Base-by-base conservation (phyloP, 225 moss, liverwort and hornwort genomes). In the Physcomitrellopsis africana region DNA sequence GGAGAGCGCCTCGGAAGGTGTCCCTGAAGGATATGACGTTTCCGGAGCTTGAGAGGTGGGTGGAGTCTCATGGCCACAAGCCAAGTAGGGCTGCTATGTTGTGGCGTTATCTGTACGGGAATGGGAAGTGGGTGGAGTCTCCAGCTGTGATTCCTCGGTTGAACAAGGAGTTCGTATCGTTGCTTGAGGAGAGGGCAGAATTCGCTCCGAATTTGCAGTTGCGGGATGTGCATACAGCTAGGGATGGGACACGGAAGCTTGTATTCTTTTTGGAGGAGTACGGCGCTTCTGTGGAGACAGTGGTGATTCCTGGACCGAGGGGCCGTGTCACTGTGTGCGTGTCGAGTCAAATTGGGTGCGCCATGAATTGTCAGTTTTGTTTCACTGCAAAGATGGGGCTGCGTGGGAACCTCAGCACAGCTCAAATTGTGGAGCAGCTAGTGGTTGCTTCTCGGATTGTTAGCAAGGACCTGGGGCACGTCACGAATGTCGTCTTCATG, bases 301-400 rank as follows among this genome's bases (percentile, higher is more conserved):
- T 96, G 0, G 73, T 93, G 11, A 96, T 96, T 75, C 95, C 95
- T 0, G 90, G 93, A 15, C 79, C 83, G 1, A 79, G 84, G 9
- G 84, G 92, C n/a, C 84, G 95, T 51, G 66, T 81, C 9, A 96
- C 95, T 11, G 93, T 96, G 23, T 96, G 95, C 67, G 95, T 96
- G n/a, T 96, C 95, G 8, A 96, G 95, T 65, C 95, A 96, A 80
- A 81, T 96, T 14, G 95, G 95, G 63, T 96, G 95, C 77, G 95
- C 95, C 49, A 96, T 96, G 95, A 96, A 93, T 51, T 96, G 95
- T 72, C 95, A 96, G 72, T 96, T 96, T 52, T 96, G 95, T 65
- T 96, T 84, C 71, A 96, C 95, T 14, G 93, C 85, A 70, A 93
- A 90, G 73, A 96, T 96, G 95, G 93, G 95, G 0, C 76, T 93